Conservation (phyloP, 169 alveolate genomes). For the Plasmodium gonderi region DNA sequence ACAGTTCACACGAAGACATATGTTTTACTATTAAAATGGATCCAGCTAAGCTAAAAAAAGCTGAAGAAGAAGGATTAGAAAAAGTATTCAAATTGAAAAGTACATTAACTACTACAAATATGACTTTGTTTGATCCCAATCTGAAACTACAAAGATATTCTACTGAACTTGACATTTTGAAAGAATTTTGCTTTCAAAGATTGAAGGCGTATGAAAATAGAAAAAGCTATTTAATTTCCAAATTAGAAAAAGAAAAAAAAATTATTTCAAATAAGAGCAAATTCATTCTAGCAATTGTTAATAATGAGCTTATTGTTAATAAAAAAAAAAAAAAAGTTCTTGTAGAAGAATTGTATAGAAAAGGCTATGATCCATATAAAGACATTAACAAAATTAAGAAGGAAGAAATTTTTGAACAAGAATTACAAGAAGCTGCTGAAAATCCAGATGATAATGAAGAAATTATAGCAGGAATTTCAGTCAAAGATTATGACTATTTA, state of each 20-base stretch:
- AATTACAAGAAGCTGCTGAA: conserved; percentile 16
- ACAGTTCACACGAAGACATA: conserved; percentile 89
- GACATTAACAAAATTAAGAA: conserved; percentile 84
- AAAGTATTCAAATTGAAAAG: conserved; percentile 93
- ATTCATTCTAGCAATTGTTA: conserved; percentile 91
- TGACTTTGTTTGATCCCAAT: conserved; percentile 95
- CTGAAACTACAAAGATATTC: conserved; percentile 92
- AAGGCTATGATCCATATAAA: conserved; percentile 88
- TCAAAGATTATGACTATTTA: conserved; percentile 93
- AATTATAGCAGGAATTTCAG: conserved; percentile 73
- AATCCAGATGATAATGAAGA: conserved; percentile 72
- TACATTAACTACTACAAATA: conserved; percentile 91
- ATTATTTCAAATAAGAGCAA: conserved; percentile 90
- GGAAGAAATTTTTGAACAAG: conserved; percentile 58
- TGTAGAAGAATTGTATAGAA: conserved; percentile 86
- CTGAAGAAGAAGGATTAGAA: conserved; percentile 90
- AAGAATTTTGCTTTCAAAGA: conserved; percentile 94
- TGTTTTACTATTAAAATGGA: conserved; percentile 89
- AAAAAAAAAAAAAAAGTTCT: conserved; percentile 82
- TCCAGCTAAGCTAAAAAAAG: conserved; percentile 79
- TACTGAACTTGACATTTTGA: conserved; percentile 92
- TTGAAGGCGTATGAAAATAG: conserved; percentile 92
- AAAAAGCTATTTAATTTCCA: conserved; percentile 87
- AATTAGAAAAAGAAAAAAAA: conserved; percentile 88
- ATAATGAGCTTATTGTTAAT: conserved; percentile 88